A percentile compares a stretch with the other conserved stretches of the same genome.
phyloP scores from a whole-genome alignment of 805 yeast genomes.

The Myxozyma vanderwaltii region DNA sequence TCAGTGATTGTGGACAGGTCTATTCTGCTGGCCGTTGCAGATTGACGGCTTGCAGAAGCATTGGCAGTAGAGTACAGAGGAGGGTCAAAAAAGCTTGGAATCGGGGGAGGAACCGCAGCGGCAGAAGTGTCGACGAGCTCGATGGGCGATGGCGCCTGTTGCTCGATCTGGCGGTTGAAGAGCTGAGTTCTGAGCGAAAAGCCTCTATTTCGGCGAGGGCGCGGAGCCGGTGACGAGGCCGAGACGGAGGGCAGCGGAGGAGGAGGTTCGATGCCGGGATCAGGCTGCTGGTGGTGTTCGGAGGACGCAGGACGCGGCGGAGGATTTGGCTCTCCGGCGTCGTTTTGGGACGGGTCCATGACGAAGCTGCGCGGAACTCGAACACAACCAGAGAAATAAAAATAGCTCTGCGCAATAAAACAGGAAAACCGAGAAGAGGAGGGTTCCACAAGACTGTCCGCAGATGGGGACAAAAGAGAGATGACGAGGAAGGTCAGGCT shows the following conservation, averaged over 20 bases:
- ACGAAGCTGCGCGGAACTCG: neutral
- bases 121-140: constrained; percentile 40
- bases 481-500: constrained; percentile 1
- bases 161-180: constrained; percentile 48
- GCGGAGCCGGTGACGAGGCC: neutral
- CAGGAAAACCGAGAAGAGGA: neutral
- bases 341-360: neutral
- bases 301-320: neutral
- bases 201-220: constrained; percentile 49
- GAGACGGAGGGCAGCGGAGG: constrained; percentile 9
- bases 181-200: constrained; percentile 68
- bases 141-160: constrained; percentile 39
- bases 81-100: constrained; percentile 9
- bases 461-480: neutral
- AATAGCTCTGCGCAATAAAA: neutral
- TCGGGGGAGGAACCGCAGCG: constrained; percentile 20
- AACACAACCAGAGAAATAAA: neutral
- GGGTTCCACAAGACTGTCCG: neutral
- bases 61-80: constrained; percentile 7
- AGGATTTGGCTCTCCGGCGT: too few relatives aligned
- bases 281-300: neutral
- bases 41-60: neutral
- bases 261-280: neutral
- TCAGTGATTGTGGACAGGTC: neutral
- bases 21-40: neutral